Conservation (phyloP, 768 basidiomycete genomes). For the Boletus subcaerulescens region DNA sequence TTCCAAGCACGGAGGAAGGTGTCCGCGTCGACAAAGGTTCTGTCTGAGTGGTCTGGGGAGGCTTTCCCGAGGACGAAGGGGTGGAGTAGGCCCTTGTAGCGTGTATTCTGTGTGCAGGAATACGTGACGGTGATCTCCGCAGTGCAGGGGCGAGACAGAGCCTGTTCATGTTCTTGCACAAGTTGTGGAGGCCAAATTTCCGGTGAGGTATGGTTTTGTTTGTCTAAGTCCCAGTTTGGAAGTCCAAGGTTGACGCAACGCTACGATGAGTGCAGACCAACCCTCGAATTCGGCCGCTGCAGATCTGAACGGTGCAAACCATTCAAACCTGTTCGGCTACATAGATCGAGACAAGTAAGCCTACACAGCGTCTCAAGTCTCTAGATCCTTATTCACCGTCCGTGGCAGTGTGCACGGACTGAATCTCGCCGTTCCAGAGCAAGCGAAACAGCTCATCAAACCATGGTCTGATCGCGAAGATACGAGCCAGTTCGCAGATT, state of each 20-base stretch:
- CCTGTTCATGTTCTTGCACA: constrained; percentile 25
- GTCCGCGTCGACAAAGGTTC: constrained; percentile 2
- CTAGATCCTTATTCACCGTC: neutral
- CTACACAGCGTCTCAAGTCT: neutral
- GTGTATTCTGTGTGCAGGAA: neutral
- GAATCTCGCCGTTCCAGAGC: constrained; percentile 77
- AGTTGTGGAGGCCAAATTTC: constrained; percentile 12
- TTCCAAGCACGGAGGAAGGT: constrained; percentile 9
- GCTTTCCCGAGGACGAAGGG: constrained; percentile 8
- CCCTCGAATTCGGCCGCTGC: constrained; percentile 43
- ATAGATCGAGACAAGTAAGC: constrained; percentile 68
- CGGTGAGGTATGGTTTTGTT: constrained; percentile 13
- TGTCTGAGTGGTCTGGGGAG: neutral
- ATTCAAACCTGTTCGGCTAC: constrained; percentile 53
- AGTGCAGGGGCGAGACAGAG: constrained; percentile 16
- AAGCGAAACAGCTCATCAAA: constrained; percentile 74
- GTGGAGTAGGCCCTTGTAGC: constrained; percentile 17
- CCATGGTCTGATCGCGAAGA: constrained; percentile 79
- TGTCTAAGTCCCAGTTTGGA: constrained; percentile 17
- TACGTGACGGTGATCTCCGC: constrained; percentile 5
- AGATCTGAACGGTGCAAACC: constrained; percentile 45
- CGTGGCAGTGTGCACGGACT: constrained; percentile 68
- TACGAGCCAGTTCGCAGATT: constrained; percentile 62
- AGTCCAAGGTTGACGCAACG: neutral
- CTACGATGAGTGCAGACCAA: constrained; percentile 16